A percentile compares a stretch with the other conserved stretches of the same genome.
phyloP scores from a whole-genome alignment of 495 filamentous ascomycete genomes.

The Viridothelium virens region DNA sequence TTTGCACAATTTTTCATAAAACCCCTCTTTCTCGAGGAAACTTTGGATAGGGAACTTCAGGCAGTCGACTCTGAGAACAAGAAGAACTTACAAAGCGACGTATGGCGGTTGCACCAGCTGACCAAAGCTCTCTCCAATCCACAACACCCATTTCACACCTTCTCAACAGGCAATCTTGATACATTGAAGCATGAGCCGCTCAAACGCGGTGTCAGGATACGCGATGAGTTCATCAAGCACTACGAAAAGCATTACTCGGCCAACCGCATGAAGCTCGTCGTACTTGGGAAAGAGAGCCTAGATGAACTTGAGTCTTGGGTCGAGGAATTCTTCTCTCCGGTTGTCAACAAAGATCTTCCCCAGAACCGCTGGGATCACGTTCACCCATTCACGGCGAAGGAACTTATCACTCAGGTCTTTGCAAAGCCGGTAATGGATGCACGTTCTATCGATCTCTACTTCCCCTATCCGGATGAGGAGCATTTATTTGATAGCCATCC shows the following conservation, averaged over 20 bases:
- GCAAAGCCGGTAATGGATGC: constrained; percentile 96
- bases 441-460: constrained; percentile 73
- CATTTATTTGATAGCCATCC: constrained; percentile 73
- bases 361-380: constrained; percentile 75
- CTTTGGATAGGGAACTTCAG: constrained; percentile 80
- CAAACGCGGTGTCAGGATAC: constrained; percentile 73
- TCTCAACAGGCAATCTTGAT: constrained; percentile 89
- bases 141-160: constrained; percentile 88
- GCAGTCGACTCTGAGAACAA: constrained; percentile 99
- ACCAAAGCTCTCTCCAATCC: constrained; percentile 85
- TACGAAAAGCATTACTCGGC: constrained; percentile 88
- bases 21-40: constrained; percentile 82
- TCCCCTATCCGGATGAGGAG: constrained; percentile 88
- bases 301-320: constrained; percentile 88
- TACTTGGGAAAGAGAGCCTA: constrained; percentile 79
- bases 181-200: constrained; percentile 80
- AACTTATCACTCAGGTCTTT: constrained; percentile 75
- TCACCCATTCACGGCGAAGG: constrained; percentile 56
- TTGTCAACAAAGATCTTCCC: constrained; percentile 76
- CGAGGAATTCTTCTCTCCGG: constrained; percentile 70
- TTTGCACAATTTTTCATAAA: constrained; percentile 97
- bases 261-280: constrained; percentile 91
- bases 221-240: constrained; percentile 91
- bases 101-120: constrained; percentile 87
- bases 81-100: constrained; percentile 95